Evolutionary conservation across 2,329 filamentous ascomycete genomes (phyloP).

Genomic region (Talaromyces albobiverticillius): DNA sequence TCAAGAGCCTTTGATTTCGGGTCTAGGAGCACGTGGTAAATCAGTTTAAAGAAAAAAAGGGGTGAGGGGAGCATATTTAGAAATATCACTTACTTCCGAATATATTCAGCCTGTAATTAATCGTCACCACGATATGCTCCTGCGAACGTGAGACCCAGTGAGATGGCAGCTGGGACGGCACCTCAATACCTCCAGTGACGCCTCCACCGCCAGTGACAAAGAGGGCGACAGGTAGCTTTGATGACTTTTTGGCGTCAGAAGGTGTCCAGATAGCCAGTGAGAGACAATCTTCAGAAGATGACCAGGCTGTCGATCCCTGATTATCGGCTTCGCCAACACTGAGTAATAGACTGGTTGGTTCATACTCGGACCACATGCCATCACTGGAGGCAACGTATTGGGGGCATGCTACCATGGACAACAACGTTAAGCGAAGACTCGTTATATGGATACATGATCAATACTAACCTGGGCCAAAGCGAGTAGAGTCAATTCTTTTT

Average conservation of each 20-base stretch:
- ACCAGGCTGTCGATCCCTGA: slow-evolving; percentile 18
- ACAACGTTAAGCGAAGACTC: no score
- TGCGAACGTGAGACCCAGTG: slow-evolving; percentile 41
- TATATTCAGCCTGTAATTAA: slow-evolving; percentile 29
- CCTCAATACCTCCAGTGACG: slow-evolving; percentile 31
- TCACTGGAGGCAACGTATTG: slow-evolving; percentile 25
- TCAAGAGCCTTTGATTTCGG: slow-evolving; percentile 14
- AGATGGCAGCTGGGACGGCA: slow-evolving; percentile 22
- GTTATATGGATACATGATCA: no score
- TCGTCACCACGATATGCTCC: slow-evolving; percentile 41
- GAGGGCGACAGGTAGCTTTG: slow-evolving; percentile 21
- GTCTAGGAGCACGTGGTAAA: slow-evolving; percentile 1
- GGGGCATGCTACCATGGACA: slow-evolving; percentile 25
- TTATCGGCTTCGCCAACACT: slow-evolving; percentile 14
- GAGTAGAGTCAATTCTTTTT: slow-evolving; percentile 23
- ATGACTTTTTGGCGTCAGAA: slow-evolving; percentile 17
- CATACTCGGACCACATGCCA: slow-evolving; percentile 25
- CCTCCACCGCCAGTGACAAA: slow-evolving; percentile 25
- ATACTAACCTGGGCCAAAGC: not conserved
- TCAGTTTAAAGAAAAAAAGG: not conserved
- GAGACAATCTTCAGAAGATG: slow-evolving; percentile 43
- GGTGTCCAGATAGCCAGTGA: slow-evolving; percentile 45
- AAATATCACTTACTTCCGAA: slow-evolving; percentile 21
- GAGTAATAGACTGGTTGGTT: slow-evolving; percentile 16
- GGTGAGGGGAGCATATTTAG: no score